Percentiles rank a stretch among this genome's conserved stretches.
These are phyloP conservation scores for Dactylellina leptospora DNA, from an alignment of 2,329 filamentous ascomycete genomes.

Conservation along the genomic window DNA sequence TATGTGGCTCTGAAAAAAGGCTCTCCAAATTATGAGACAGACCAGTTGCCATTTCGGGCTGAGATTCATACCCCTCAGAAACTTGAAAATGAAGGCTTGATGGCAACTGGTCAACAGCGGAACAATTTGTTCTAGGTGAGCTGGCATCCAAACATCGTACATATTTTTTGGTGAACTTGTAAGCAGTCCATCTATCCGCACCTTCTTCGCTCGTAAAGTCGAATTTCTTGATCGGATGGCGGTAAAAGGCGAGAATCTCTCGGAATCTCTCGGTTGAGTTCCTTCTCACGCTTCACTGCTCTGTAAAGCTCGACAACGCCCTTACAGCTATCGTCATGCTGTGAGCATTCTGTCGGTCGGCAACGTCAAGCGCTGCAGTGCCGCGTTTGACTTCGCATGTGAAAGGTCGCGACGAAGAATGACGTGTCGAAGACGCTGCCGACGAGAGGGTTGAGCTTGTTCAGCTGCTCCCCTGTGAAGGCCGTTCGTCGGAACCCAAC, in stretches of 20 bases:
- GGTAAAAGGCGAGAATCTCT: constrained; percentile 60
- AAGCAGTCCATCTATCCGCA: constrained; percentile 60
- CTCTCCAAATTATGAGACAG: too few relatives aligned
- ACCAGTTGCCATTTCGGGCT: too few relatives aligned
- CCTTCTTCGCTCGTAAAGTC: constrained; percentile 58
- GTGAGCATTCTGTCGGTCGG: constrained; percentile 62
- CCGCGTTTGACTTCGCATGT: constrained; percentile 65
- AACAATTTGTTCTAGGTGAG: constrained; percentile 60
- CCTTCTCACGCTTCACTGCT: constrained; percentile 59
- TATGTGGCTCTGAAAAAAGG: too few relatives aligned
- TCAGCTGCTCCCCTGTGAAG: constrained; percentile 62
- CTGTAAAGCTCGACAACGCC: constrained; percentile 61
- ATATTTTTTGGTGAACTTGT: constrained; percentile 60
- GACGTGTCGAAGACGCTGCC: constrained; percentile 60
- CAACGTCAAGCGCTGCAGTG: constrained; percentile 59
- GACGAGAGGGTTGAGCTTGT: constrained; percentile 61
- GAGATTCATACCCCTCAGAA: too few relatives aligned
- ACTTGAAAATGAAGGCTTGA: constrained; percentile 8
- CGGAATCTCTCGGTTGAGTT: constrained; percentile 62
- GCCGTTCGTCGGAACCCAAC: constrained; percentile 61
- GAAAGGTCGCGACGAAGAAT: constrained; percentile 65
- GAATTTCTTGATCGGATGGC: constrained; percentile 60
- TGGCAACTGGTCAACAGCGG: constrained; percentile 59
- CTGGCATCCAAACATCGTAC: constrained; percentile 60
- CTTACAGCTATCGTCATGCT: constrained; percentile 62